phyloP scores from a whole-genome alignment of 2,329 filamentous ascomycete genomes.

The Colletotrichum lentis region DNA sequence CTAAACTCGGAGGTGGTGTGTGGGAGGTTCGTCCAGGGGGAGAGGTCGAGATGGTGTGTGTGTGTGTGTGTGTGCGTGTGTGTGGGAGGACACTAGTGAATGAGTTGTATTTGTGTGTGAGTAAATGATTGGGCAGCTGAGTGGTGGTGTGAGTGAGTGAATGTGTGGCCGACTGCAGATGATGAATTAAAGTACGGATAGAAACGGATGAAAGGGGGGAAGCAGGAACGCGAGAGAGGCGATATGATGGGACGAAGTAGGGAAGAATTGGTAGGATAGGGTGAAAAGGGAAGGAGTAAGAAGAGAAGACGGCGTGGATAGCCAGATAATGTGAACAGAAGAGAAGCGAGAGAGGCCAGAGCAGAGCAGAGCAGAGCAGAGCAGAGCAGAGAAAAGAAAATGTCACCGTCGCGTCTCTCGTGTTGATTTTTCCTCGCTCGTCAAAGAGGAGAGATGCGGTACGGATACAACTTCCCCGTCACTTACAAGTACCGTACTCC shows the following conservation, averaged over 20 bases:
- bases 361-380: neutral
- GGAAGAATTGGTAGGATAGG: neutral
- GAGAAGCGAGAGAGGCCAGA: neutral
- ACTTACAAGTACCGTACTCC: neutral
- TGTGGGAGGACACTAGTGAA: neutral
- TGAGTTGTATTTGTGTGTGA: neutral
- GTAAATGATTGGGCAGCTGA: neutral
- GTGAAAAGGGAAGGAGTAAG: neutral
- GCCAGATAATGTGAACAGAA: neutral
- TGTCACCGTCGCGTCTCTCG: neutral
- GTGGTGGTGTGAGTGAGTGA: neutral
- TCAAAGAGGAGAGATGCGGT: neutral
- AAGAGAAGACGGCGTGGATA: neutral
- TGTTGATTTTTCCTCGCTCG: neutral
- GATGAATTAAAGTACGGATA: neutral
- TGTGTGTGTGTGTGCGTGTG: neutral
- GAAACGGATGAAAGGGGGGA: neutral
- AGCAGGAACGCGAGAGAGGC: neutral
- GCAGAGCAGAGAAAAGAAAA: neutral
- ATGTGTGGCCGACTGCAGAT: neutral
- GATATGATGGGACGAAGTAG: too few relatives aligned
- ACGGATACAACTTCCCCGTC: conserved; percentile 4
- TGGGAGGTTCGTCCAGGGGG: conserved; percentile 1
- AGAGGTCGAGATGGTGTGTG: conserved; percentile 3
- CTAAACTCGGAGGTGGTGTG: conserved; percentile 13